phyloP scores from a whole-genome alignment of 129 eudicot genomes.

The Tagetes patula region DNA sequence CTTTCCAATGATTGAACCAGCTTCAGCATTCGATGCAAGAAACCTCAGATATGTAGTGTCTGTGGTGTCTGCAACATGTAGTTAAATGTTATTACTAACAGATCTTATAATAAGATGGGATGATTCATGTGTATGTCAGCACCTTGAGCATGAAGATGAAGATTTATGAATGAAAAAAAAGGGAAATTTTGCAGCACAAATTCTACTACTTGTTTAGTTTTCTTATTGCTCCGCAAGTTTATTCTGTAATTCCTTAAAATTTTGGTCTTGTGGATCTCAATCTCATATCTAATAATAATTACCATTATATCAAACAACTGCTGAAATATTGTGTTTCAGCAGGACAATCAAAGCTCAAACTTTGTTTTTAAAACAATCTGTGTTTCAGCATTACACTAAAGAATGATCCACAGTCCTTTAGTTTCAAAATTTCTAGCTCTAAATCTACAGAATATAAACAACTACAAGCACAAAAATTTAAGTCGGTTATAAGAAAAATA shows the following conservation, averaged over 20 bases:
- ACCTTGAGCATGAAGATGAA: constrained; percentile 13
- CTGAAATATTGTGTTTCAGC: background rate
- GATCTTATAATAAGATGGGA: background rate
- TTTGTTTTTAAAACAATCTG: background rate
- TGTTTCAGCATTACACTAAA: background rate
- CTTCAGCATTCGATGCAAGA: constrained; percentile 93
- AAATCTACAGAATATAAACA: background rate
- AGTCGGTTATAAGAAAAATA: background rate
- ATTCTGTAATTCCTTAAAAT: background rate
- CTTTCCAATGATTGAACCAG: constrained; percentile 96
- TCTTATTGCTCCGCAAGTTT: background rate
- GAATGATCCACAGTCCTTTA: constrained; percentile 8
- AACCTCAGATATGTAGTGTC: constrained; percentile 77
- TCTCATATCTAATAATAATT: background rate
- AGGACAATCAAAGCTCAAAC: background rate
- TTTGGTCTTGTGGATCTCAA: background rate
- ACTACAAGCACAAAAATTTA: background rate
- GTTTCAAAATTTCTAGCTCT: background rate
- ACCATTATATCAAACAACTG: background rate
- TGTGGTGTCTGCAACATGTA: constrained; percentile 44
- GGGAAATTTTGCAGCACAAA: constrained; percentile 3
- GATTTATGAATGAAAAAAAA: constrained; percentile 7
- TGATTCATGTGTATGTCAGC: constrained; percentile 4
- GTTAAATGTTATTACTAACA: background rate
- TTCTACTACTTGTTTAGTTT: background rate